Evolutionary conservation across 2,329 filamentous ascomycete genomes (phyloP).

Genomic region (Apiospora koreana): DNA sequence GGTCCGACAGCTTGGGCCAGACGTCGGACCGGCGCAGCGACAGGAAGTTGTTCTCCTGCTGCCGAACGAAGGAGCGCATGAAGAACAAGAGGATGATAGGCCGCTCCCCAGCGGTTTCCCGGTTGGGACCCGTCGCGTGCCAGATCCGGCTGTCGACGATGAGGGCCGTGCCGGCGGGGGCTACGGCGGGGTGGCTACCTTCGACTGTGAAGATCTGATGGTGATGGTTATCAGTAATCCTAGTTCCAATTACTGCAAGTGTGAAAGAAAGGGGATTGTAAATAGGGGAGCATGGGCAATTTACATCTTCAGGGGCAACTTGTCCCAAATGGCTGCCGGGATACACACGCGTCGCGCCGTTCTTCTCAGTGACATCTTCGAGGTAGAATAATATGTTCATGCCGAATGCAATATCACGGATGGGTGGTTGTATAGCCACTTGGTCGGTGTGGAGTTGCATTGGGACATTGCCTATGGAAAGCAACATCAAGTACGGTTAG

Average conservation of each 20-base stretch:
- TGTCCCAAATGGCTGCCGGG: constrained; percentile 25
- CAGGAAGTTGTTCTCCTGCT: constrained; percentile 32
- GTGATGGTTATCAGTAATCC: constrained; percentile 20
- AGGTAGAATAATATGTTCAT: constrained; percentile 29
- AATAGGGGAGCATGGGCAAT: too few species aligned
- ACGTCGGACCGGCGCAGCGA: constrained; percentile 29
- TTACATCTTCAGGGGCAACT: constrained; percentile 24
- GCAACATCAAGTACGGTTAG: not conserved
- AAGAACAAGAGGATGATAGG: constrained; percentile 26
- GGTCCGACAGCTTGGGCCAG: constrained; percentile 26
- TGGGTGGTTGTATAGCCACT: constrained; percentile 26
- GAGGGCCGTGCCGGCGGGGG: constrained; percentile 28
- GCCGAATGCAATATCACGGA: constrained; percentile 26
- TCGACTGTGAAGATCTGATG: constrained; percentile 28
- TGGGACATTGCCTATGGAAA: constrained; percentile 16
- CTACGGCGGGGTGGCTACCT: constrained; percentile 25
- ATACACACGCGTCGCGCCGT: constrained; percentile 30
- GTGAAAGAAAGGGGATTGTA: not conserved
- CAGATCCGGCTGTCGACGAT: constrained; percentile 31
- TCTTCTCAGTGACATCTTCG: constrained; percentile 35
- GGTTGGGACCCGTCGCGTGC: constrained; percentile 32
- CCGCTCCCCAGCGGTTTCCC: constrained; percentile 12
- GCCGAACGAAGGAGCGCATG: constrained; percentile 31
- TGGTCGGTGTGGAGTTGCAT: constrained; percentile 33
- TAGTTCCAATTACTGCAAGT: too few species aligned